Percentiles rank a stretch among this genome's conserved stretches.
Evolutionary conservation across 164 flowering plant species (phyloP).

Genomic region (Malania oleifera): DNA sequence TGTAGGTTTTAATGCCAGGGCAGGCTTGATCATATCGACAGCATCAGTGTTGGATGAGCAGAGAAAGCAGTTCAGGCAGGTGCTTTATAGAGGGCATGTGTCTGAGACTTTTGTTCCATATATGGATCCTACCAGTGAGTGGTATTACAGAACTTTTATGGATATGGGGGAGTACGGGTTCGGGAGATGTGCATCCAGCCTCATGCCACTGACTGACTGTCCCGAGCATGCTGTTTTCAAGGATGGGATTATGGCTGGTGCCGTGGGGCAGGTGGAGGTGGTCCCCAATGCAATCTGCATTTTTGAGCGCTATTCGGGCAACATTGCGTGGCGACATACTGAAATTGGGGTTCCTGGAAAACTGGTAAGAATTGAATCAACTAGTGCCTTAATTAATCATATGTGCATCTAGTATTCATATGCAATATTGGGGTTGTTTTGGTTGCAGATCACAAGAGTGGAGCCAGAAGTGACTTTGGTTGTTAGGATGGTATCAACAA

Average conservation of each 20-base stretch:
- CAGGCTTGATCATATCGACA: constrained; percentile 41
- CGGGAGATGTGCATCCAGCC: constrained; percentile 31
- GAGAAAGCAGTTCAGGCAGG: constrained; percentile 21
- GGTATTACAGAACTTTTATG: constrained; percentile 50
- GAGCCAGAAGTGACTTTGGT: constrained; percentile 26
- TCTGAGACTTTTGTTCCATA: constrained; percentile 64
- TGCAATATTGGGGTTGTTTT: background rate
- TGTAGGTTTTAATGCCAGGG: constrained; percentile 42
- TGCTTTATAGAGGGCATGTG: constrained; percentile 48
- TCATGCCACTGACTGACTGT: constrained; percentile 39
- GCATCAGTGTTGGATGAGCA: constrained; percentile 34
- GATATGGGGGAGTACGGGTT: constrained; percentile 56
- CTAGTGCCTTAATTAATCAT: too few species aligned
- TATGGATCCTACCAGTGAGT: constrained; percentile 50
- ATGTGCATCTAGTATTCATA: too few species aligned
- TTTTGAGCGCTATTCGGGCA: constrained; percentile 35
- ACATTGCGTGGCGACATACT: constrained; percentile 46
- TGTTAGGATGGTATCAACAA: constrained; percentile 35
- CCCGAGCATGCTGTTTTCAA: constrained; percentile 37
- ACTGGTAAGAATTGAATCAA: constrained; percentile 15
- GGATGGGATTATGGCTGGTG: constrained; percentile 35
- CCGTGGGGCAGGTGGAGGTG: constrained; percentile 27
- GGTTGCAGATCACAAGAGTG: constrained; percentile 23
- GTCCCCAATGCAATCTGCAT: constrained; percentile 32
- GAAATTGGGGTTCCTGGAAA: constrained; percentile 34